These are phyloP conservation scores for Kluyveromyces dobzhanskii DNA, from an alignment of 805 yeast species.

Conservation along the genomic window DNA sequence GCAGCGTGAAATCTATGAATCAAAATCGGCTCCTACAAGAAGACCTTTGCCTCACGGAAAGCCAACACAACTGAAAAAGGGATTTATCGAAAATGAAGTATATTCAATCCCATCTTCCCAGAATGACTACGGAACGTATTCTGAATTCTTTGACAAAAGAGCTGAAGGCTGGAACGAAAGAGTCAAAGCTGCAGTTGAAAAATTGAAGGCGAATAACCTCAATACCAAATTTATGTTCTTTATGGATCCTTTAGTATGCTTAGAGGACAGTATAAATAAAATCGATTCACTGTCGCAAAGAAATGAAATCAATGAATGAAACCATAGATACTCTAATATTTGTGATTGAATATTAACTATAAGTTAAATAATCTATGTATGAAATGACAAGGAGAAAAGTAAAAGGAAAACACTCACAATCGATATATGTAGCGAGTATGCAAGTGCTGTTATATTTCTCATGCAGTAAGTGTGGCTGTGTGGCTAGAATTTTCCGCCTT, in stretches of 20 bases:
- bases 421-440: no score
- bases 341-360: no score
- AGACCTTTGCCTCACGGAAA: slow-evolving; percentile 30
- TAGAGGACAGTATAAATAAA: slow-evolving; percentile 17
- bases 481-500: slow-evolving; percentile 4
- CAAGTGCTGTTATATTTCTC: background rate
- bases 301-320: background rate
- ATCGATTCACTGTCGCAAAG: slow-evolving; percentile 3
- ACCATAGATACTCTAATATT: no score
- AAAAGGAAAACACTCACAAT: no score
- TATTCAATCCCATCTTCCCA: slow-evolving; percentile 23
- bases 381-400: no score
- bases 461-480: slow-evolving; percentile 9
- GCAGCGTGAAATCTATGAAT: slow-evolving; percentile 3
- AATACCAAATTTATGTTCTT: slow-evolving; percentile 24
- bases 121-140: slow-evolving; percentile 21
- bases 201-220: slow-evolving; percentile 14
- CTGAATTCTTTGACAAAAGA: slow-evolving; percentile 36
- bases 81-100: slow-evolving; percentile 7
- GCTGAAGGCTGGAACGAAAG: slow-evolving; percentile 52
- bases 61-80: slow-evolving; percentile 6
- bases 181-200: slow-evolving; percentile 32
- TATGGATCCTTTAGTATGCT: slow-evolving; percentile 19
- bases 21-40: slow-evolving; percentile 10
- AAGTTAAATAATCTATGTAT: no score